These are phyloP conservation scores for Actinomortierella wolfii DNA, from an alignment of 371 early-diverging fungal species.

Conservation along the genomic window DNA sequence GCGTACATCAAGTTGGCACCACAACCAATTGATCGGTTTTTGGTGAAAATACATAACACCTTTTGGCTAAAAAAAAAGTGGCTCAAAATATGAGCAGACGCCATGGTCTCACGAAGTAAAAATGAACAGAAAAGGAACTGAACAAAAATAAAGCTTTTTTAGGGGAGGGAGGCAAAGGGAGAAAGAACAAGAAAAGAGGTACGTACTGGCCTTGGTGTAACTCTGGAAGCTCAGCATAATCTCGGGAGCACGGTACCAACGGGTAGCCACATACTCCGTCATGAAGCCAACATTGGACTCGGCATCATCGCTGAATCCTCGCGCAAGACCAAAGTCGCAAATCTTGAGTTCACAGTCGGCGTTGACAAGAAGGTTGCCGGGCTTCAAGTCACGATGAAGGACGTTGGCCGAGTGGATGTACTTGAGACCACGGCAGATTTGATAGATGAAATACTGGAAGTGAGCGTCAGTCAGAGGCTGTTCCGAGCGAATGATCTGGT, in stretches of 20 bases:
- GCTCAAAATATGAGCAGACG: too few species aligned
- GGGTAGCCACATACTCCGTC: conserved; percentile 97
- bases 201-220: conserved; percentile 95
- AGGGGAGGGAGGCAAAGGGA: too few species aligned
- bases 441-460: conserved; percentile 98
- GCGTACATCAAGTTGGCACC: too few species aligned
- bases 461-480: conserved; percentile 97
- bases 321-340: conserved; percentile 94
- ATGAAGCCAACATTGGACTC: conserved; percentile 89
- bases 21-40: too few species aligned
- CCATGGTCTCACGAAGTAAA: too few species aligned
- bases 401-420: conserved; percentile 99
- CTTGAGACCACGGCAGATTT: conserved; percentile 95
- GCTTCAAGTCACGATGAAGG: conserved; percentile 97
- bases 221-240: conserved; percentile 94
- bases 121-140: background rate
- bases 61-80: too few species aligned
- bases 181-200: background rate
- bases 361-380: conserved; percentile 96
- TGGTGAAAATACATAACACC: too few species aligned
- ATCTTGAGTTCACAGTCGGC: conserved; percentile 97
- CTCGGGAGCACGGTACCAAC: conserved; percentile 99
- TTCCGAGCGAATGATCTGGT: conserved; percentile 96
- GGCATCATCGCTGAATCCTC: conserved; percentile 84
- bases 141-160: background rate